A percentile compares a stretch with the other conserved stretches of the same genome.
Evolutionary conservation across 1,284 basidiomycete genomes (phyloP).

Genomic region (Leccinum angustisporum): DNA sequence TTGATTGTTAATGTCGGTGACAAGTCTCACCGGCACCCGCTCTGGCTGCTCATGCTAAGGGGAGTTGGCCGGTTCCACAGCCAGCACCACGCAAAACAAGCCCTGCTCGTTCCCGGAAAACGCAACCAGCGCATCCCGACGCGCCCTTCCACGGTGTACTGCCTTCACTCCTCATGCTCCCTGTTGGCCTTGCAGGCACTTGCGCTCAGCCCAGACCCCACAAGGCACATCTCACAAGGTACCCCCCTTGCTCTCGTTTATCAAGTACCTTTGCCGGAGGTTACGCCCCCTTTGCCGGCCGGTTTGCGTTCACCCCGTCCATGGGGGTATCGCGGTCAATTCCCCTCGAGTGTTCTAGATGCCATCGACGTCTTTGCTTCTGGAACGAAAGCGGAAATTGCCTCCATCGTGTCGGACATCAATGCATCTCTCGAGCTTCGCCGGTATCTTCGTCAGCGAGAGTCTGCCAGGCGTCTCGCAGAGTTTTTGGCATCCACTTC

Average conservation of each 20-base stretch:
- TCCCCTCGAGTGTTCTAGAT: constrained; percentile 29
- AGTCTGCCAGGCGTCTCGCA: constrained; percentile 44
- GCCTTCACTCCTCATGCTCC: constrained; percentile 28
- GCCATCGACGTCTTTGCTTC: constrained; percentile 26
- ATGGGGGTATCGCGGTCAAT: constrained; percentile 11
- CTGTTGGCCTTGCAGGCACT: constrained; percentile 20
- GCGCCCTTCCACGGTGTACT: constrained; percentile 1
- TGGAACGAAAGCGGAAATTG: constrained; percentile 24
- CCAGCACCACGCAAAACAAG: constrained; percentile 48
- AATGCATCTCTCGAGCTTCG: constrained; percentile 27
- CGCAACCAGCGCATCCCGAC: constrained; percentile 10
- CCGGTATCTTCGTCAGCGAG: constrained; percentile 38
- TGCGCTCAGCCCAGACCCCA: constrained; percentile 12
- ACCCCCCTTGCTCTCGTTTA: constrained; percentile 1
- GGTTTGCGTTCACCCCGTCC: background rate
- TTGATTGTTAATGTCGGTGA: constrained; percentile 5
- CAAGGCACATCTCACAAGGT: constrained; percentile 10
- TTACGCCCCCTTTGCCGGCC: background rate
- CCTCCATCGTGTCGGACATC: constrained; percentile 25
- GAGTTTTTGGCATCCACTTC: constrained; percentile 44
- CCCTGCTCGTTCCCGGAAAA: constrained; percentile 20
- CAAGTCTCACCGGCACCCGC: constrained; percentile 36
- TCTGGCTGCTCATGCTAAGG: constrained; percentile 72
- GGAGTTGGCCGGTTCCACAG: constrained; percentile 54
- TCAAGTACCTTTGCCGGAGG: constrained; percentile 1